These are phyloP conservation scores for Neurospora sp. DNA, from an alignment of 495 filamentous ascomycete species.

Conservation along the genomic window DNA sequence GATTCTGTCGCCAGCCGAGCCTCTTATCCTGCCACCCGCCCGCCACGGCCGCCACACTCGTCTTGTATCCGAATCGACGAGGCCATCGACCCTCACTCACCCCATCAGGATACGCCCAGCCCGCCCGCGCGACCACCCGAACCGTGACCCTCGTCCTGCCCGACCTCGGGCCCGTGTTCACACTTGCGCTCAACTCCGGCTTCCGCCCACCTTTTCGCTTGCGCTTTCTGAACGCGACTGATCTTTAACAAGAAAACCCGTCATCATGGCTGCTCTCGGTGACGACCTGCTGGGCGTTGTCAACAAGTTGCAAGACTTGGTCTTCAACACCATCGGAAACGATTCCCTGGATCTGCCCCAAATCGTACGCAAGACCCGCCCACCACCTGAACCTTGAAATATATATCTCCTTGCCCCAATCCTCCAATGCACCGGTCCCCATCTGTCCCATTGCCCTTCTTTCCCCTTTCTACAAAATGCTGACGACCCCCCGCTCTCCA, in stretches of 20 bases:
- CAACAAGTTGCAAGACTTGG: constrained; percentile 94
- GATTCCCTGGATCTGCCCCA: constrained; percentile 96
- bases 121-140: neutral
- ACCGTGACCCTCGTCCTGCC: neutral
- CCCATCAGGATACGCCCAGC: neutral
- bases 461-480: neutral
- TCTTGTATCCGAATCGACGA: neutral
- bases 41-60: neutral
- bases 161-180: neutral
- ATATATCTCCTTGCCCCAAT: neutral
- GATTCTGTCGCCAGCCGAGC: neutral
- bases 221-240: neutral
- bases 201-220: neutral
- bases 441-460: neutral
- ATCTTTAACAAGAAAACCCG: neutral
- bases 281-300: constrained; percentile 88
- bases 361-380: constrained; percentile 59
- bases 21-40: neutral
- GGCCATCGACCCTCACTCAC: neutral
- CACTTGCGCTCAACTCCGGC: neutral
- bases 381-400: neutral
- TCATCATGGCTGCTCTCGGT: constrained; percentile 55
- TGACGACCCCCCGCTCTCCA: constrained; percentile 3
- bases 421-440: neutral
- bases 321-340: constrained; percentile 99